phyloP scores from a whole-genome alignment of 345 rosid species.

The Cardamine chenopodiifolia region DNA sequence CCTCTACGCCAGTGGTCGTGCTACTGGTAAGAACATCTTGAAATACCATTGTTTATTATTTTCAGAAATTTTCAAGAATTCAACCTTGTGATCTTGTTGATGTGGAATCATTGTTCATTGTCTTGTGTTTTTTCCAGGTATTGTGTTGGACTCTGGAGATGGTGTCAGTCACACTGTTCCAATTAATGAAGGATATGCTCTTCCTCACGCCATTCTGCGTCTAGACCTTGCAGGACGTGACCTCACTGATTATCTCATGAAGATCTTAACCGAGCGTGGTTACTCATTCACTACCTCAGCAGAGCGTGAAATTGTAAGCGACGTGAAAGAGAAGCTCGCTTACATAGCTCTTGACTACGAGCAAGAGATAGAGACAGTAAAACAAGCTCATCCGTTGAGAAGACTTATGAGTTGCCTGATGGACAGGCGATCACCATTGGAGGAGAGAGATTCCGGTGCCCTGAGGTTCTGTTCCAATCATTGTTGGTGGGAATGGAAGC shows the following conservation, averaged over 20 bases:
- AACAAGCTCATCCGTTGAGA: slow-evolving; percentile 44
- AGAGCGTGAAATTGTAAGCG: slow-evolving; percentile 49
- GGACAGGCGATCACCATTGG: slow-evolving; percentile 53
- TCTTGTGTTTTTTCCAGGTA: slow-evolving; percentile 39
- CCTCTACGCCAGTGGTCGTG: slow-evolving; percentile 61
- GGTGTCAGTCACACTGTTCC: slow-evolving; percentile 64
- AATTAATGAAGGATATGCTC: slow-evolving; percentile 61
- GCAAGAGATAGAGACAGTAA: slow-evolving; percentile 46
- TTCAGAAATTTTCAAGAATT: neutral
- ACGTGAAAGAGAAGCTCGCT: slow-evolving; percentile 50
- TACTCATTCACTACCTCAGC: slow-evolving; percentile 51
- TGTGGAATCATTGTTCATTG: neutral
- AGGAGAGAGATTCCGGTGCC: slow-evolving; percentile 47
- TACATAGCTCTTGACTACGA: slow-evolving; percentile 51
- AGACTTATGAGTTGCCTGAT: slow-evolving; percentile 53
- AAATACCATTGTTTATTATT: neutral
- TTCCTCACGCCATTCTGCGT: slow-evolving; percentile 64
- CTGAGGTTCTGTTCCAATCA: slow-evolving; percentile 53
- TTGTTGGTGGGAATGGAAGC: slow-evolving; percentile 49
- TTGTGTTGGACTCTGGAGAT: slow-evolving; percentile 61
- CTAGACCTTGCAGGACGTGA: slow-evolving; percentile 64
- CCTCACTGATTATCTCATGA: slow-evolving; percentile 60
- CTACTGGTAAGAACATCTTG: slow-evolving; percentile 47
- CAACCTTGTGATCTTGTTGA: neutral
- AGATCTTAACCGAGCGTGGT: slow-evolving; percentile 51